Conservation (phyloP, 2,329 filamentous ascomycete genomes). For the Aspergillus vadensis region DNA sequence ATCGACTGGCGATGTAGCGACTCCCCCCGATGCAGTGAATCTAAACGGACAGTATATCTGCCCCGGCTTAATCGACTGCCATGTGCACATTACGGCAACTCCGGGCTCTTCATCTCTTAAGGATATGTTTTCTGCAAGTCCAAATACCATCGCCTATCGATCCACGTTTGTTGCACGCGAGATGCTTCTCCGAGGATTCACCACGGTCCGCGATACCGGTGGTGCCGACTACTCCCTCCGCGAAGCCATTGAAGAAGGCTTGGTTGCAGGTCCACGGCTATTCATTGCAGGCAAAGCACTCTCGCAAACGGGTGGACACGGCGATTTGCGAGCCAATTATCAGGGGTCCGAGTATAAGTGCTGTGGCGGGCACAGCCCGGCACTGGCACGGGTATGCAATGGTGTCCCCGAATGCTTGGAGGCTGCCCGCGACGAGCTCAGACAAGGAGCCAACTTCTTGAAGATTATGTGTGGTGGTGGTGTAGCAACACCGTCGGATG, state of each 20-base stretch:
- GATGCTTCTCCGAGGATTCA: constrained; percentile 61
- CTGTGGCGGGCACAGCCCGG: constrained; percentile 46
- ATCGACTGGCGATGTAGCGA: background rate
- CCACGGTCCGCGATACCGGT: constrained; percentile 58
- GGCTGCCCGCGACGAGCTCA: constrained; percentile 55
- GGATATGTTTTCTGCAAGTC: constrained; percentile 39
- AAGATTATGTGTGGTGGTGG: constrained; percentile 63
- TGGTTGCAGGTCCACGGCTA: constrained; percentile 56
- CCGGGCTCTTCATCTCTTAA: constrained; percentile 46
- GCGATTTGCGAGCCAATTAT: constrained; percentile 50
- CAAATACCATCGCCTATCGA: constrained; percentile 22
- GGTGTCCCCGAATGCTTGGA: constrained; percentile 57
- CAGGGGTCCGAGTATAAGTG: constrained; percentile 42
- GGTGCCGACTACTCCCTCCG: constrained; percentile 54
- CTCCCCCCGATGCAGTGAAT: constrained; percentile 37
- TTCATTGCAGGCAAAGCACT: constrained; percentile 57
- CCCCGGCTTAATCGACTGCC: constrained; percentile 56
- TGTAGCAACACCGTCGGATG: constrained; percentile 57
- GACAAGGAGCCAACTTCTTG: constrained; percentile 60
- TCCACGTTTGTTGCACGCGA: constrained; percentile 25
- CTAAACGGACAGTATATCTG: constrained; percentile 49
- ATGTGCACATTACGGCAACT: constrained; percentile 52
- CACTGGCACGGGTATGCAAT: constrained; percentile 47
- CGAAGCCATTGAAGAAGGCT: constrained; percentile 51
- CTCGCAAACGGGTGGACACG: constrained; percentile 61